A percentile compares a stretch with the other conserved stretches of the same genome.
Conservation (phyloP, 2,329 filamentous ascomycete genomes). For the Fusarium sp. region DNA sequence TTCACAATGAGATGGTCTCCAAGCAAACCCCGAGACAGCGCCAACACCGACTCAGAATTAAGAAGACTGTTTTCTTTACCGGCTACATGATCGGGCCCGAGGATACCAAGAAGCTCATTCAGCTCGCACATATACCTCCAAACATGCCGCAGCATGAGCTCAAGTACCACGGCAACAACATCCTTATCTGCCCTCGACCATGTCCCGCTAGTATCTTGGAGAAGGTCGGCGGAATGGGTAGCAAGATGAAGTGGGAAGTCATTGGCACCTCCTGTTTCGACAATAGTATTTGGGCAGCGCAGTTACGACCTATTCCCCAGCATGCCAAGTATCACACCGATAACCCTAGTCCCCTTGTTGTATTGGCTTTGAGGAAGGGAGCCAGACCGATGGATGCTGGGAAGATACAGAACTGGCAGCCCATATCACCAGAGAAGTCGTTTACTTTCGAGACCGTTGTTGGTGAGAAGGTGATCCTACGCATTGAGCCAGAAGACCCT, state of each 20-base stretch:
- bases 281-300: slow-evolving; percentile 87
- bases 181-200: slow-evolving; percentile 85
- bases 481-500: slow-evolving; percentile 78
- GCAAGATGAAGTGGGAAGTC: slow-evolving; percentile 85
- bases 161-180: slow-evolving; percentile 86
- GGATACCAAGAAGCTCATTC: slow-evolving; percentile 78
- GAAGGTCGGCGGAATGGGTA: slow-evolving; percentile 88
- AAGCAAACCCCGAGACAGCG: slow-evolving; percentile 51
- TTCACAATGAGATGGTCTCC: slow-evolving; percentile 73
- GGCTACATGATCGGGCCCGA: slow-evolving; percentile 83
- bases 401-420: slow-evolving; percentile 86
- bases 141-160: slow-evolving; percentile 75
- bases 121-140: slow-evolving; percentile 72
- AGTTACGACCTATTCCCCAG: slow-evolving; percentile 76
- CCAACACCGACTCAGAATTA: slow-evolving; percentile 72
- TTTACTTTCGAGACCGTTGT: slow-evolving; percentile 86
- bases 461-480: slow-evolving; percentile 85
- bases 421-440: slow-evolving; percentile 74
- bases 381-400: slow-evolving; percentile 82
- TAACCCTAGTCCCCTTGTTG: slow-evolving; percentile 80
- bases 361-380: slow-evolving; percentile 81
- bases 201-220: slow-evolving; percentile 78
- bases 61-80: slow-evolving; percentile 90
- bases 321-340: slow-evolving; percentile 80
- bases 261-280: slow-evolving; percentile 79